Conservation (phyloP, 176 grass and related monocot species). For the Aegilops speltoides region DNA sequence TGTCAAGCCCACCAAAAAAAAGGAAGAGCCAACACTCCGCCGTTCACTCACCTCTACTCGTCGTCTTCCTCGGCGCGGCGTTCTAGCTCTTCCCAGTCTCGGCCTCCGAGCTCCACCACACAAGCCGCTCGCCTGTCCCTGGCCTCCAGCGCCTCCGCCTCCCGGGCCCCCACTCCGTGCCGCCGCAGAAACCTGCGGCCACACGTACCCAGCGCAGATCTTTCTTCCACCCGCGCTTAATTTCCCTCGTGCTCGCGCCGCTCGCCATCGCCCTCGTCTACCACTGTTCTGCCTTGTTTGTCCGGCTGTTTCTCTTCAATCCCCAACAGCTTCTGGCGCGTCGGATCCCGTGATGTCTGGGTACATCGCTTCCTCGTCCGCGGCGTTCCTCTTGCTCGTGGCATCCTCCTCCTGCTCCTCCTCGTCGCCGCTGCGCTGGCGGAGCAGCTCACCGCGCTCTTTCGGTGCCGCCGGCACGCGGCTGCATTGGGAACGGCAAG, state of each 20-base stretch:
- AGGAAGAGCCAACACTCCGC: neutral
- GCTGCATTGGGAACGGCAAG: conserved; percentile 29
- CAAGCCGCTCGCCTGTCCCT: conserved; percentile 6
- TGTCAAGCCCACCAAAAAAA: neutral
- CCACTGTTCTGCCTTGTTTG: neutral
- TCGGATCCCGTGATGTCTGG: conserved; percentile 28
- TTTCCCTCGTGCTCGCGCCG: conserved; percentile 32
- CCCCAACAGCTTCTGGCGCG: neutral
- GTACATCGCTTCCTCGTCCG: conserved; percentile 33
- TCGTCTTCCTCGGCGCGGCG: conserved; percentile 7
- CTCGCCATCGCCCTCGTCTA: neutral
- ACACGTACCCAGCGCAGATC: conserved; percentile 19
- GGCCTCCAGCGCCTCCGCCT: conserved; percentile 24
- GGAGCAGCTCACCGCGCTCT: neutral
- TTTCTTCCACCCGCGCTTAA: neutral
- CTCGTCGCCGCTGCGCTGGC: conserved; percentile 13
- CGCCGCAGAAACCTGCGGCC: conserved; percentile 5
- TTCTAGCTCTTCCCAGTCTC: neutral
- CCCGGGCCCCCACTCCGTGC: neutral
- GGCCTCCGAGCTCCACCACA: conserved; percentile 26
- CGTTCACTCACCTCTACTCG: neutral
- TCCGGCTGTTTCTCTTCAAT: neutral
- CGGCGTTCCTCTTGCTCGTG: conserved; percentile 25
- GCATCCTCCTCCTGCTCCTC: conserved; percentile 4
- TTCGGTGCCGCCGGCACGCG: conserved; percentile 2